These are phyloP conservation scores for Cystobasidiaceae sp. DNA, from an alignment of 1,284 basidiomycete species.

Conservation along the genomic window DNA sequence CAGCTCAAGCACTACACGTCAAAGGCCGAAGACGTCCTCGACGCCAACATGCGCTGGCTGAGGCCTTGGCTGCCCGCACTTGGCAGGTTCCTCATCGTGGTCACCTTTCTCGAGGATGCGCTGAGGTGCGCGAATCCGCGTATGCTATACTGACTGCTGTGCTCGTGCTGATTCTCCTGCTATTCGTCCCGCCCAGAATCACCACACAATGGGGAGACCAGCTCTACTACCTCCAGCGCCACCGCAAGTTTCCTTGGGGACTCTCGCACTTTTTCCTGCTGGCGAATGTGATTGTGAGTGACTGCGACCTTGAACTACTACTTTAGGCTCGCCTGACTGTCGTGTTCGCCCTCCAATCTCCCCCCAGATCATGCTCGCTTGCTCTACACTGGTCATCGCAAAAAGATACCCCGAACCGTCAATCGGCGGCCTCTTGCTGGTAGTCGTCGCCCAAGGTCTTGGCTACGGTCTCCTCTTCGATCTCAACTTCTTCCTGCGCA, in stretches of 20 bases:
- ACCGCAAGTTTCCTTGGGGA: constrained; percentile 91
- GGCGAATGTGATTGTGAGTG: constrained; percentile 81
- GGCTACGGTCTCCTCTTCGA: constrained; percentile 95
- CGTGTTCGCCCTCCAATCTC: neutral
- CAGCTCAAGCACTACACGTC: constrained; percentile 67
- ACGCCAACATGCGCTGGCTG: constrained; percentile 87
- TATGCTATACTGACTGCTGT: neutral
- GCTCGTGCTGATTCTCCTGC: neutral
- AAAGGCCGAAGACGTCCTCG: constrained; percentile 83
- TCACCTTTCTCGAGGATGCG: constrained; percentile 96
- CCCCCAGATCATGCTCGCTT: constrained; percentile 77
- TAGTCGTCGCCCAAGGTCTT: constrained; percentile 88
- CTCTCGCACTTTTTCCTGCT: constrained; percentile 87
- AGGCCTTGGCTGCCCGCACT: constrained; percentile 91
- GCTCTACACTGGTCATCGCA: constrained; percentile 79
- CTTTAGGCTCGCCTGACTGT: neutral
- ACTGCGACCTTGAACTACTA: no score
- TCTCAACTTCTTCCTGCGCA: constrained; percentile 98
- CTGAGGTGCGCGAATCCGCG: constrained; percentile 52
- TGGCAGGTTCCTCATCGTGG: constrained; percentile 93
- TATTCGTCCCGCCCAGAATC: constrained; percentile 51
- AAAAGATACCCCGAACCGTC: constrained; percentile 85
- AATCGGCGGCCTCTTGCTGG: constrained; percentile 78
- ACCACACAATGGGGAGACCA: constrained; percentile 89
- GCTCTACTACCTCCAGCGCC: constrained; percentile 92